Evolutionary conservation across 495 filamentous ascomycete species (phyloP).

Genomic region (Aspergillus ostianus): DNA sequence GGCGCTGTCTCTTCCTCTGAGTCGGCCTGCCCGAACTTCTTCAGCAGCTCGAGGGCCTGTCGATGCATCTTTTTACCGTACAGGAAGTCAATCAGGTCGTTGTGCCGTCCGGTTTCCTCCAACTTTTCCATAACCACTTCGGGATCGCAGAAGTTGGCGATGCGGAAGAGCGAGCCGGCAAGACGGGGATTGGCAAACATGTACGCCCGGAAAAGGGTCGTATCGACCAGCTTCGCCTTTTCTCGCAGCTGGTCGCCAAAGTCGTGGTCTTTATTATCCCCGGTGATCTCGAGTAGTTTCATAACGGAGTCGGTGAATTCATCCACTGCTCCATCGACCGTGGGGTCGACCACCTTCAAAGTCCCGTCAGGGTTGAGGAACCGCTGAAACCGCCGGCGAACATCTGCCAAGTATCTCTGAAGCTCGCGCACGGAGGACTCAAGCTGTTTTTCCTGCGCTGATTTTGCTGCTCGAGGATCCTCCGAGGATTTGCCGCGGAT

Average conservation of each 20-base stretch:
- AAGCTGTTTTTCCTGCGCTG: conserved; percentile 75
- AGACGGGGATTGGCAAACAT: conserved; percentile 86
- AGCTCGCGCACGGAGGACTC: conserved; percentile 76
- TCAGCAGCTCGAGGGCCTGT: conserved; percentile 78
- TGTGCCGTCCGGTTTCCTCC: conserved; percentile 83
- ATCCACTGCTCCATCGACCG: conserved; percentile 50
- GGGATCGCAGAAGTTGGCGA: conserved; percentile 96
- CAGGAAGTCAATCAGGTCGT: conserved; percentile 93
- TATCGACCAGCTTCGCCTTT: conserved; percentile 83
- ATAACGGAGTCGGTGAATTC: conserved; percentile 46
- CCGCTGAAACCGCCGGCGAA: conserved; percentile 74
- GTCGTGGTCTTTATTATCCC: conserved; percentile 52
- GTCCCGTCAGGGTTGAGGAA: conserved; percentile 75
- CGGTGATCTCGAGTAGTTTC: conserved; percentile 44
- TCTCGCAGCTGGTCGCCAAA: conserved; percentile 67
- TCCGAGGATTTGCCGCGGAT: conserved; percentile 35
- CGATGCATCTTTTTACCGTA: conserved; percentile 92
- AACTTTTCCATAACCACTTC: conserved; percentile 92
- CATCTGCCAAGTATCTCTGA: conserved; percentile 80
- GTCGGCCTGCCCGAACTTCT: conserved; percentile 75
- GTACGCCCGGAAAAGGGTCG: conserved; percentile 87
- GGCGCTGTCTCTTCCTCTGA: conserved; percentile 51
- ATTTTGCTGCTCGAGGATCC: conserved; percentile 23
- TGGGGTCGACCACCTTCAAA: conserved; percentile 57
- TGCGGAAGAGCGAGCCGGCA: conserved; percentile 87